Base-by-base conservation (phyloP, 2,329 filamentous ascomycete species). In the Cladobotryum mycophilum region DNA sequence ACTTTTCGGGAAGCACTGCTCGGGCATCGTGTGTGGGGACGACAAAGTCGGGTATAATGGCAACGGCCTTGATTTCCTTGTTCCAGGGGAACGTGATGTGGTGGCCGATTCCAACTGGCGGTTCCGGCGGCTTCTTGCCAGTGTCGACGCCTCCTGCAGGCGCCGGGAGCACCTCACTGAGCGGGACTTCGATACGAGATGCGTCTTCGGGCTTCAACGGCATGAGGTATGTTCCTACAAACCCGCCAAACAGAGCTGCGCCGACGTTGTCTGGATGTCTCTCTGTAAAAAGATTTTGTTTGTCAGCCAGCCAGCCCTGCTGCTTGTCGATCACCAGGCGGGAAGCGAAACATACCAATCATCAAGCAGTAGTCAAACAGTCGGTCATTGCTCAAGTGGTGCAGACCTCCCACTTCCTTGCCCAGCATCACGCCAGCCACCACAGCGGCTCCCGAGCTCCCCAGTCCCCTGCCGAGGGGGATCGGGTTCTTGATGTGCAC, bases 401-500 rank as follows among this genome's bases (percentile, higher is more conserved):
- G 76, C 54, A 99, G 77, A 33, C 85, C 79, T 36, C 91, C 92
- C 43, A 93, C 87, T 67, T 95, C 86, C 72, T 93, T 96, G 38
- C 86, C 93, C 42, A 99, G 77, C 68, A 90, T 82, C n/a, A 96
- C 92, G 57, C 93, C 93, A 1, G 90, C 93, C 6, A 97, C 93
- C 15, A 97, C 92, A 8, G 93, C 93, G 4, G 93, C 91, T 30
- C 92, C 93, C 1, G 91, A 96, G 40, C 90, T 96, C n/a, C 93
- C 93, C 58, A 99, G 75, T 9, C 93, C 93, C 52, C 93, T 81
- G 47, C 93, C 91, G 7, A 99, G 78, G 3, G 93, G 93, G 59
- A 99, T 97, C 1, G 89, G 89, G 72, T 97, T 97, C 71, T 87
- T 85, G 73, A 99, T 90, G 72, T 96, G 92, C 48, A 99, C 87